Base-by-base conservation (phyloP, 2,329 filamentous ascomycete genomes). In the Verticillium nonalfalfae region DNA sequence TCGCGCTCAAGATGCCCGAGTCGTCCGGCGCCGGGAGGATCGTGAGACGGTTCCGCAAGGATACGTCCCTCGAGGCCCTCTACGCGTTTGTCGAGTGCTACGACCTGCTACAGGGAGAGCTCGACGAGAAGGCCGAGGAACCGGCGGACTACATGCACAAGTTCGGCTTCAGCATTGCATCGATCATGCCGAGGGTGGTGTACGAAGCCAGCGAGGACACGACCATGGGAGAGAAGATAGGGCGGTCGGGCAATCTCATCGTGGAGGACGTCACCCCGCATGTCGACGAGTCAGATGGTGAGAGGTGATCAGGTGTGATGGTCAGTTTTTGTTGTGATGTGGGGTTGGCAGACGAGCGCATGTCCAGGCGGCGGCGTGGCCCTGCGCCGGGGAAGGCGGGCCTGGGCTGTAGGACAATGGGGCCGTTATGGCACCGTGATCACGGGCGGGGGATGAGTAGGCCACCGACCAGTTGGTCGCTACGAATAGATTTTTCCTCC, bases 61-160 rank as follows among this genome's bases (percentile, higher is more conserved):
- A 85, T n/a, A 85, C 90, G 0, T 81, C 84, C 2, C 79, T 98
- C 40, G 94, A 98, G 72, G 93, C 97, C 69, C 77, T 99, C 6
- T 98, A 98, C 74, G 95, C 94, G 0, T 97, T 96, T 76, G 93
- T 98, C 2, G 95, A 99, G 71, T 98, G 94, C 76, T 89, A 93
- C 72, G 87, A 91, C 59, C 68, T 89, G 6, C 68, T 93, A 3
- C 74, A 82, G 39, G 74, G 76, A 1, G 73, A 70, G 26, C 68
- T 93, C 3, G 74, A 73, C 18, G 66, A 64, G 14, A 62, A 73
- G 21, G 72, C 74, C 1, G 70, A 75, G 4, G 75, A 85, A 67
- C 91, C 92, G 0, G 78, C 81, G 26, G 85, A 78, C 13, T 98
- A 95, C 71, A 80, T 87, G 66, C 93, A 98, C 73, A 80, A 87